Evolutionary conservation across 768 basidiomycete genomes (phyloP).

Genomic region (Leccinum subgranulosum): DNA sequence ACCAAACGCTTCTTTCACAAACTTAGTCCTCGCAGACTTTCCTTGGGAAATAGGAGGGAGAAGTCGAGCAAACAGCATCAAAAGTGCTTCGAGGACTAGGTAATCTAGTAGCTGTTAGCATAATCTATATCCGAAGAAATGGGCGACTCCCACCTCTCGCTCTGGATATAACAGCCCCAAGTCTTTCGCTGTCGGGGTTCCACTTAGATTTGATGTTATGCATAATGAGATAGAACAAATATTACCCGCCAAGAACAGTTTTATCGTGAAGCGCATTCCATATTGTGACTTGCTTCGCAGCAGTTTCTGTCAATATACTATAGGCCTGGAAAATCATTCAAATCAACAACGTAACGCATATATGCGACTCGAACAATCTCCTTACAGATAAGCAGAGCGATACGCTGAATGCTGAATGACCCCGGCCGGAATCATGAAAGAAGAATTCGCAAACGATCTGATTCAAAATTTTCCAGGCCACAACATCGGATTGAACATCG

Average conservation of each 20-base stretch:
- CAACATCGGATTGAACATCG: slow-evolving; percentile 18
- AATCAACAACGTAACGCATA: slow-evolving; percentile 25
- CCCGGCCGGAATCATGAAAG: slow-evolving; percentile 26
- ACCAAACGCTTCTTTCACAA: slow-evolving; percentile 52
- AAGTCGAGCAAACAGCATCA: slow-evolving; percentile 55
- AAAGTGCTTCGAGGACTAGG: slow-evolving; percentile 52
- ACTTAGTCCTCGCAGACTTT: slow-evolving; percentile 38
- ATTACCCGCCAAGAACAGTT: slow-evolving; percentile 49
- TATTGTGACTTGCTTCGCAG: slow-evolving; percentile 39
- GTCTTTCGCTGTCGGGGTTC: slow-evolving; percentile 33
- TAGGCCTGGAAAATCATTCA: slow-evolving; percentile 43
- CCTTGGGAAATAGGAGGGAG: slow-evolving; percentile 43
- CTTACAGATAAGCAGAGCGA: slow-evolving; percentile 26
- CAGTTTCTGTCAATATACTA: slow-evolving; percentile 48
- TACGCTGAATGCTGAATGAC: slow-evolving; percentile 19
- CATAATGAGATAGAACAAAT: background rate
- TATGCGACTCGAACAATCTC: slow-evolving; percentile 14
- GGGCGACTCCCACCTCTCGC: slow-evolving; percentile 41
- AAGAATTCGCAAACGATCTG: slow-evolving; percentile 37
- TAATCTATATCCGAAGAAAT: background rate
- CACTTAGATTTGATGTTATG: background rate
- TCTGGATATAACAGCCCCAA: slow-evolving; percentile 48
- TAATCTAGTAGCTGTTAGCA: slow-evolving; percentile 39
- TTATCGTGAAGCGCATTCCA: slow-evolving; percentile 44
- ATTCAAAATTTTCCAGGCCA: slow-evolving; percentile 28